phyloP scores from a whole-genome alignment of 768 basidiomycete genomes.

The Calocybe gangraenosa region DNA sequence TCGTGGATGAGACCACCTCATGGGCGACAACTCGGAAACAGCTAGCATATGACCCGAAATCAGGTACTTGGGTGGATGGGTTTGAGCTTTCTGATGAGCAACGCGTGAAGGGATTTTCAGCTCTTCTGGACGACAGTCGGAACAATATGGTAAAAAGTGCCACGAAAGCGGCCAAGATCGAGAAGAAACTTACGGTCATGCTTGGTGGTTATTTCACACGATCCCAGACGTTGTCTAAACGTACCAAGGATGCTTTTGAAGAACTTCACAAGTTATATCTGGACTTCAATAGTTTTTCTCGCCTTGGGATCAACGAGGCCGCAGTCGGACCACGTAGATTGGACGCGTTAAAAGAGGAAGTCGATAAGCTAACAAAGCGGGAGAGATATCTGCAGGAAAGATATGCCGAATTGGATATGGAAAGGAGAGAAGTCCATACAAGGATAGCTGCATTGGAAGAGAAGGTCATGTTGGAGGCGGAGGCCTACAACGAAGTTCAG shows the following conservation, averaged over 20 bases:
- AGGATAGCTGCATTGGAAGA: slow-evolving; percentile 73
- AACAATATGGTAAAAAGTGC: slow-evolving; percentile 79
- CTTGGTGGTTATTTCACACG: slow-evolving; percentile 92
- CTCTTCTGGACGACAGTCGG: slow-evolving; percentile 57
- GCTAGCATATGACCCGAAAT: slow-evolving; percentile 58
- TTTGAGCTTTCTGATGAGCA: slow-evolving; percentile 50
- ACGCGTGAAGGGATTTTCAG: slow-evolving; percentile 59
- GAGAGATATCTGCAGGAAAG: slow-evolving; percentile 77
- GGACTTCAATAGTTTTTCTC: slow-evolving; percentile 77
- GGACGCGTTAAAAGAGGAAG: slow-evolving; percentile 81
- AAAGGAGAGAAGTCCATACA: slow-evolving; percentile 56
- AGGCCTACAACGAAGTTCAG: slow-evolving; percentile 74
- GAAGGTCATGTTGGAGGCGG: slow-evolving; percentile 80
- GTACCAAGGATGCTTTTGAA: slow-evolving; percentile 62
- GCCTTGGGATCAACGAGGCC: slow-evolving; percentile 67
- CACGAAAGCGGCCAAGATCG: slow-evolving; percentile 73
- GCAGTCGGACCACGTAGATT: slow-evolving; percentile 76
- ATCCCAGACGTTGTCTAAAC: slow-evolving; percentile 58
- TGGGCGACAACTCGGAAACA: slow-evolving; percentile 68
- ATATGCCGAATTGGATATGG: slow-evolving; percentile 79
- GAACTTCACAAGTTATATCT: slow-evolving; percentile 63
- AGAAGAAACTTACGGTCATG: slow-evolving; percentile 84
- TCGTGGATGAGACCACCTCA: slow-evolving; percentile 52
- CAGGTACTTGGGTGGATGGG: slow-evolving; percentile 65
- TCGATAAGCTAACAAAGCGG: slow-evolving; percentile 69